Conservation (phyloP, 2,329 filamentous ascomycete genomes). For the Paracoccidioides brasiliensis region DNA sequence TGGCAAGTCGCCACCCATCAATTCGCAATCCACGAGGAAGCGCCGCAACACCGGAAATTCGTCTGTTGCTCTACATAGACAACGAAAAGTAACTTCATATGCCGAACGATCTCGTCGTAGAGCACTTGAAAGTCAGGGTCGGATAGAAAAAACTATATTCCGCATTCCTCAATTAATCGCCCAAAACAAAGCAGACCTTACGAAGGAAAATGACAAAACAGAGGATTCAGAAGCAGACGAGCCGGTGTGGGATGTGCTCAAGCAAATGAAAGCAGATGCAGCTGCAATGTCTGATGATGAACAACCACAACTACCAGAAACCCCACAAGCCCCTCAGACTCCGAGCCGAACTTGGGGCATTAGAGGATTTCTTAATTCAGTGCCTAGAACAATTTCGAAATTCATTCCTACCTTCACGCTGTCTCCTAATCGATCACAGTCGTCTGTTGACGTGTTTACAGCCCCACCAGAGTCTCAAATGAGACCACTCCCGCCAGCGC, state of each 20-base stretch:
- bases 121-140: slow-evolving; percentile 18
- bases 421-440: slow-evolving; percentile 9
- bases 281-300: neutral
- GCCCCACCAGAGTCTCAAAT: neutral
- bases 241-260: slow-evolving; percentile 2
- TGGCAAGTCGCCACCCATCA: neutral
- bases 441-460: slow-evolving; percentile 6
- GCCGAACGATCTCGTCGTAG: slow-evolving; percentile 21
- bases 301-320: slow-evolving; percentile 7
- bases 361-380: slow-evolving; percentile 19
- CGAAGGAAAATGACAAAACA: neutral
- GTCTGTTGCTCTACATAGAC: slow-evolving; percentile 5
- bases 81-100: slow-evolving; percentile 14
- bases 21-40: neutral
- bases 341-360: slow-evolving; percentile 18
- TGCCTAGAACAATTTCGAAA: slow-evolving; percentile 19
- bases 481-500: neutral
- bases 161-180: slow-evolving; percentile 22
- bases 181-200: slow-evolving; percentile 17
- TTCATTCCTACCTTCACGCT: slow-evolving; percentile 14
- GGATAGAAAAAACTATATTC: slow-evolving; percentile 23
- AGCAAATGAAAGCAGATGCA: slow-evolving; percentile 3
- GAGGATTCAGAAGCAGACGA: neutral
- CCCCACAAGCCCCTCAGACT: slow-evolving; percentile 16
- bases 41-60: neutral